Conservation (phyloP, 805 yeast genomes). For the Kluyveromyces starmeri region DNA sequence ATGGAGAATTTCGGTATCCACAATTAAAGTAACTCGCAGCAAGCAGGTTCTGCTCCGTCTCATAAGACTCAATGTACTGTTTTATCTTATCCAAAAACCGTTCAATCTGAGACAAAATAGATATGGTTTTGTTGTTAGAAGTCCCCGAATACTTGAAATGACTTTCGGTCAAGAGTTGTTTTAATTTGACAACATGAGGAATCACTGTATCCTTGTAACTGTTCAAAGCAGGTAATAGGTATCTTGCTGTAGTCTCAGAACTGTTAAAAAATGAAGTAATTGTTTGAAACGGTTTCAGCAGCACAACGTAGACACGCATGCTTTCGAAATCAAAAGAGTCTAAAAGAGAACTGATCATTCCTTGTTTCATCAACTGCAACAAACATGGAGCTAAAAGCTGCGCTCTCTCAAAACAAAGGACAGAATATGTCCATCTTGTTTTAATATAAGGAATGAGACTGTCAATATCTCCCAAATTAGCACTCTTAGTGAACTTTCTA, state of each 20-base stretch:
- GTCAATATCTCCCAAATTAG: constrained; percentile 3
- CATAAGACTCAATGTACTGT: constrained; percentile 3
- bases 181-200: constrained; percentile 2
- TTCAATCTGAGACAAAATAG: constrained; percentile 3
- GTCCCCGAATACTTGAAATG: background rate
- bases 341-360: background rate
- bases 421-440: constrained; percentile 5
- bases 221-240: constrained; percentile 2
- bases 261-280: constrained; percentile 4
- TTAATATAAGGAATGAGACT: constrained; percentile 3
- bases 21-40: constrained; percentile 4
- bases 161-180: background rate
- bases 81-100: constrained; percentile 2
- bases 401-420: constrained; percentile 4
- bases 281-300: constrained; percentile 4
- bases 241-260: constrained; percentile 3
- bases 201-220: constrained; percentile 3
- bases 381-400: constrained; percentile 1
- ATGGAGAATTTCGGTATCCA: constrained; percentile 3
- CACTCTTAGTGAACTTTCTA: background rate
- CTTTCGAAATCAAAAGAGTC: constrained; percentile 1
- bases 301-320: constrained; percentile 1
- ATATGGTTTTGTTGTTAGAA: background rate
- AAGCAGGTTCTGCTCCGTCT: background rate
- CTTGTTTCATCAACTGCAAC: constrained; percentile 1